These are phyloP conservation scores for Globisporangium spinosum DNA, from an alignment of 352 stramenopile species.

Conservation along the genomic window DNA sequence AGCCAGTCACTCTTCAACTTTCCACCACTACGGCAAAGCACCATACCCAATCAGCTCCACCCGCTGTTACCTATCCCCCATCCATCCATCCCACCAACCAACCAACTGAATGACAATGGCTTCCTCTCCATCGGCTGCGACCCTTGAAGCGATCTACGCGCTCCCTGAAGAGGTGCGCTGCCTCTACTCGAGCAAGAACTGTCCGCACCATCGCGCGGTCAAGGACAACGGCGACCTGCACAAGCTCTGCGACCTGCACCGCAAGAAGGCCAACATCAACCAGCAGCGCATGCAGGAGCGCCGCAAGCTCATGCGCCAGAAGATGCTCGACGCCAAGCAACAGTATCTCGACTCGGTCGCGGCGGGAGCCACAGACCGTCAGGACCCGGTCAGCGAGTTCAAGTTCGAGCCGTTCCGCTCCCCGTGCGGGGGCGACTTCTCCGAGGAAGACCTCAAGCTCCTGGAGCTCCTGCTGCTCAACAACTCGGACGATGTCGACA, in stretches of 20 bases:
- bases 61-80: not conserved
- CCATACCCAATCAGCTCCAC: not conserved
- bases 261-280: slow-evolving; percentile 51
- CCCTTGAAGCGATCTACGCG: slow-evolving; percentile 15
- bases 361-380: not conserved
- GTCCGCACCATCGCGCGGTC: slow-evolving; percentile 36
- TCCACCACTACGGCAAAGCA: not conserved
- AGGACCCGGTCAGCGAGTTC: not conserved
- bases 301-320: slow-evolving; percentile 18
- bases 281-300: slow-evolving; percentile 45
- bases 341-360: slow-evolving; percentile 1
- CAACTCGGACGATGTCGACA: slow-evolving; percentile 5
- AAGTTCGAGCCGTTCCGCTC: slow-evolving; percentile 8
- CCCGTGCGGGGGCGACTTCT: slow-evolving; percentile 15
- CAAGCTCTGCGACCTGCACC: slow-evolving; percentile 58
- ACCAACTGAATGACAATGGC: slow-evolving; percentile 9
- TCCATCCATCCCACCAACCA: not conserved
- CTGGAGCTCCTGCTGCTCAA: slow-evolving; percentile 18
- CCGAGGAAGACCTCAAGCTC: slow-evolving; percentile 14
- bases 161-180: slow-evolving; percentile 23
- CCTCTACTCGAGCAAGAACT: slow-evolving; percentile 56
- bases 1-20: slow-evolving; percentile 7
- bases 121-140: slow-evolving; percentile 12
- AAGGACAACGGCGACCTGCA: slow-evolving; percentile 52
- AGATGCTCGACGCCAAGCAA: slow-evolving; percentile 15